These are phyloP conservation scores for Agaricales sp. DNA, from an alignment of 1,284 basidiomycete species.

Conservation along the genomic window DNA sequence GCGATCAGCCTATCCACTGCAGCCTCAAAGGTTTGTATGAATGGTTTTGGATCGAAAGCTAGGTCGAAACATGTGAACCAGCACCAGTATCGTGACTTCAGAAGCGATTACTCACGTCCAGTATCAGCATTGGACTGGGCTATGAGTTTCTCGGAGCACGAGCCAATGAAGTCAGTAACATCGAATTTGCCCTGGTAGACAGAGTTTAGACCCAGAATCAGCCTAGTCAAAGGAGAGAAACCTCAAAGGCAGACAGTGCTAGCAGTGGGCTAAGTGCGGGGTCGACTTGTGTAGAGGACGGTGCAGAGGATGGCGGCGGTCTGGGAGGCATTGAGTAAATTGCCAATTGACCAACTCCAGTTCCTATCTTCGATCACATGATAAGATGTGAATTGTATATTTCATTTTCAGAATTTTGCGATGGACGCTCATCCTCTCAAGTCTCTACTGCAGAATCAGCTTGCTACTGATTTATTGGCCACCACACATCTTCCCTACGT, in stretches of 20 bases:
- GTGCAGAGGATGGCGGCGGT: neutral
- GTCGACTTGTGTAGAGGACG: neutral
- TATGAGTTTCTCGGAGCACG: slow-evolving; percentile 81
- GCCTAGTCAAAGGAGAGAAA: neutral
- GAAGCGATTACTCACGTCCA: slow-evolving; percentile 54
- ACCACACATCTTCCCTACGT: slow-evolving; percentile 48
- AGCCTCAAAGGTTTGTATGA: slow-evolving; percentile 86
- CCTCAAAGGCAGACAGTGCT: neutral
- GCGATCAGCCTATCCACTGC: slow-evolving; percentile 82
- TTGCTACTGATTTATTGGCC: slow-evolving; percentile 55
- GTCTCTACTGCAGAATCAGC: slow-evolving; percentile 55
- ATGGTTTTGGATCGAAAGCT: slow-evolving; percentile 94
- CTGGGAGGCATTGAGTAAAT: neutral
- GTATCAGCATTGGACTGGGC: slow-evolving; percentile 71
- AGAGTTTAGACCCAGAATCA: slow-evolving; percentile 2
- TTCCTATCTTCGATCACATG: neutral
- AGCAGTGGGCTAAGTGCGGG: neutral
- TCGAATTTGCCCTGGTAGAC: slow-evolving; percentile 73
- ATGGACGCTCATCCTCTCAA: slow-evolving; percentile 42
- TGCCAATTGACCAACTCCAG: neutral
- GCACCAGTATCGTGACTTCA: neutral
- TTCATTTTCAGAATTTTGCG: no score
- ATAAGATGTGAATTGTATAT: neutral
- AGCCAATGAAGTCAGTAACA: slow-evolving; percentile 82
- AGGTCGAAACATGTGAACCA: slow-evolving; percentile 8